Conservation (phyloP, 1,284 basidiomycete species). For the Stereum hirsutum region DNA sequence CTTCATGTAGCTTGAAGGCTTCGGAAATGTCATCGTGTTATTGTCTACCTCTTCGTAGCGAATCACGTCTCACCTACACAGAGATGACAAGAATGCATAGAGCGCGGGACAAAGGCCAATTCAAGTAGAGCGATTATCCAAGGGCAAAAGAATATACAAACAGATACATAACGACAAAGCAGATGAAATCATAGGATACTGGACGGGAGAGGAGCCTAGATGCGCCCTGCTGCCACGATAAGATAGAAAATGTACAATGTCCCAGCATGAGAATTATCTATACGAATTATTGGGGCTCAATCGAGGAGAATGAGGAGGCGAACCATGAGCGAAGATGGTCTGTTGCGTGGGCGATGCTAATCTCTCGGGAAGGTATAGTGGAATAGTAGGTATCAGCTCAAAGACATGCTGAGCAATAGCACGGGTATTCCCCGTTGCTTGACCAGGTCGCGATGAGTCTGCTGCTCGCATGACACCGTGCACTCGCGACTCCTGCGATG, state of each 20-base stretch:
- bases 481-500: constrained; percentile 62
- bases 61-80: too few species aligned
- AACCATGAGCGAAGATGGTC: constrained; percentile 49
- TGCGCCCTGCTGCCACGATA: too few species aligned
- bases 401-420: constrained; percentile 69
- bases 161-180: too few species aligned
- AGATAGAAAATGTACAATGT: not conserved
- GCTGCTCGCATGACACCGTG: constrained; percentile 66
- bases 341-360: constrained; percentile 55
- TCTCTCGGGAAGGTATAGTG: constrained; percentile 52
- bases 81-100: too few species aligned
- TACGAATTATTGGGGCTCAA: constrained; percentile 24
- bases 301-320: constrained; percentile 46
- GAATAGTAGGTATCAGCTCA: constrained; percentile 72
- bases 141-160: too few species aligned
- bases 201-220: too few species aligned
- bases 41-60: too few species aligned
- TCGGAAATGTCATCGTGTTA: too few species aligned
- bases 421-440: constrained; percentile 17
- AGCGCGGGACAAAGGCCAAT: too few species aligned
- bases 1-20: too few species aligned
- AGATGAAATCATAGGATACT: too few species aligned
- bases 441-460: constrained; percentile 30
- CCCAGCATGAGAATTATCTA: constrained; percentile 12
- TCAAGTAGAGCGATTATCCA: too few species aligned